These are phyloP conservation scores for Globisporangium uncinulatum DNA, from an alignment of 352 stramenopile species.

Conservation along the genomic window DNA sequence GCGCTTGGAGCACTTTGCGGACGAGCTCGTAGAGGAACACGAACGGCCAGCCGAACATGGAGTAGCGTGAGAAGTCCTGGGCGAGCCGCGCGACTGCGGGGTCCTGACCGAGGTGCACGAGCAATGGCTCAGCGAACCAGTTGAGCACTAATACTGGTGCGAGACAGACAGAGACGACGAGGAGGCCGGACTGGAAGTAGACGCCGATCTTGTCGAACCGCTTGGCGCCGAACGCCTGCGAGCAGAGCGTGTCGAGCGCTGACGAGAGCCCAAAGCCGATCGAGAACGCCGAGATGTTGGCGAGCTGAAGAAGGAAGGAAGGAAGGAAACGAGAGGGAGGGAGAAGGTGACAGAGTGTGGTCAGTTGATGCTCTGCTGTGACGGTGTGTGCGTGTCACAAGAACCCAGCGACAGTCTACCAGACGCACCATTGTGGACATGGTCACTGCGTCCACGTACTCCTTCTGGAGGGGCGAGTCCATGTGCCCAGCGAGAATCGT, in stretches of 20 bases:
- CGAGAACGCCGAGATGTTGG: slow-evolving; percentile 63
- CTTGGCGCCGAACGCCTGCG: slow-evolving; percentile 57
- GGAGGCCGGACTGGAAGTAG: slow-evolving; percentile 64
- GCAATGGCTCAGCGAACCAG: slow-evolving; percentile 45
- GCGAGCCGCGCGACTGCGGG: slow-evolving; percentile 44
- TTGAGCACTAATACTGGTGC: slow-evolving; percentile 50
- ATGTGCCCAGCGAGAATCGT: slow-evolving; percentile 62
- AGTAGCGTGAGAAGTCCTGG: slow-evolving; percentile 51
- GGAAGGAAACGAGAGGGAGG: too few relatives aligned
- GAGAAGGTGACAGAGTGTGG: too few relatives aligned
- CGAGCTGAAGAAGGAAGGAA: slow-evolving; percentile 27
- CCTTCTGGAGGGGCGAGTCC: slow-evolving; percentile 41
- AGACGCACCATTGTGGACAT: slow-evolving; percentile 48
- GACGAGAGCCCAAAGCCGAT: slow-evolving; percentile 59
- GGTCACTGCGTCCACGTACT: slow-evolving; percentile 50
- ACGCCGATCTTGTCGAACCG: slow-evolving; percentile 60
- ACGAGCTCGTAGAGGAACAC: slow-evolving; percentile 80
- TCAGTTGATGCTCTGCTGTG: too few relatives aligned
- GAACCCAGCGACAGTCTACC: too few relatives aligned
- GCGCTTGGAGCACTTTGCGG: slow-evolving; percentile 71
- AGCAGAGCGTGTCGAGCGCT: slow-evolving; percentile 74
- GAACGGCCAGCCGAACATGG: slow-evolving; percentile 53
- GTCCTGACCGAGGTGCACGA: slow-evolving; percentile 42
- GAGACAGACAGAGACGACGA: slow-evolving; percentile 43
- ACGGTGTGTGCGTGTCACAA: too few relatives aligned